A percentile compares a stretch with the other conserved stretches of the same genome.
These are phyloP conservation scores for Paecilomyces dactylethromorphus DNA, from an alignment of 2,329 filamentous ascomycete species.

Conservation along the genomic window DNA sequence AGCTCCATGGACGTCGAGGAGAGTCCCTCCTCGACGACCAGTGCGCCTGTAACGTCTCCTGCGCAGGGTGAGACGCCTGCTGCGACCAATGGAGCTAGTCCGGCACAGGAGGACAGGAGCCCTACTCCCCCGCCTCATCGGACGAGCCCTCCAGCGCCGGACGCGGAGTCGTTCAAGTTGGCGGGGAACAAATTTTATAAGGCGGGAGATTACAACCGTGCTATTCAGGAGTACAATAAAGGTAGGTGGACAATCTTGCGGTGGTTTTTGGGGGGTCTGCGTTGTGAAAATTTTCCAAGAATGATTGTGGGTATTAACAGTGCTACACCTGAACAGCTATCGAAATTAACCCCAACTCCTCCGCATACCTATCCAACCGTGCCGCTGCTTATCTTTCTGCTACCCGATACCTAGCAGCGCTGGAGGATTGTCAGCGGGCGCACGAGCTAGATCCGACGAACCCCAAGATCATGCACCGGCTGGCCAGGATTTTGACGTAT, in stretches of 20 bases:
- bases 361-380: slow-evolving; percentile 90
- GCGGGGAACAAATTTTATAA: slow-evolving; percentile 97
- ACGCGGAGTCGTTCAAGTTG: slow-evolving; percentile 87
- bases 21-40: slow-evolving; percentile 53
- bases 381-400: slow-evolving; percentile 91
- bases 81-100: slow-evolving; percentile 24
- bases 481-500: slow-evolving; percentile 84
- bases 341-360: slow-evolving; percentile 73
- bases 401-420: slow-evolving; percentile 67
- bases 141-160: slow-evolving; percentile 52
- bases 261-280: neutral
- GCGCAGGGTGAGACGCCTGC: slow-evolving; percentile 10
- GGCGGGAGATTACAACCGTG: slow-evolving; percentile 78
- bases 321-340: slow-evolving; percentile 56
- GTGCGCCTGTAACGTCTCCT: slow-evolving; percentile 41
- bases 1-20: slow-evolving; percentile 73
- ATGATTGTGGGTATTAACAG: slow-evolving; percentile 1
- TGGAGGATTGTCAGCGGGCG: slow-evolving; percentile 80
- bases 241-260: slow-evolving; percentile 50
- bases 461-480: slow-evolving; percentile 76
- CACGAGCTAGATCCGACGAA: slow-evolving; percentile 80
- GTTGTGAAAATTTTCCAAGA: too few species aligned
- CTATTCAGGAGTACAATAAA: slow-evolving; percentile 91
- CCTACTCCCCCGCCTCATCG: slow-evolving; percentile 43
- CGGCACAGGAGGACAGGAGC: slow-evolving; percentile 30